phyloP scores from a whole-genome alignment of 305 asterid species.

The Fraxinus greggii region DNA sequence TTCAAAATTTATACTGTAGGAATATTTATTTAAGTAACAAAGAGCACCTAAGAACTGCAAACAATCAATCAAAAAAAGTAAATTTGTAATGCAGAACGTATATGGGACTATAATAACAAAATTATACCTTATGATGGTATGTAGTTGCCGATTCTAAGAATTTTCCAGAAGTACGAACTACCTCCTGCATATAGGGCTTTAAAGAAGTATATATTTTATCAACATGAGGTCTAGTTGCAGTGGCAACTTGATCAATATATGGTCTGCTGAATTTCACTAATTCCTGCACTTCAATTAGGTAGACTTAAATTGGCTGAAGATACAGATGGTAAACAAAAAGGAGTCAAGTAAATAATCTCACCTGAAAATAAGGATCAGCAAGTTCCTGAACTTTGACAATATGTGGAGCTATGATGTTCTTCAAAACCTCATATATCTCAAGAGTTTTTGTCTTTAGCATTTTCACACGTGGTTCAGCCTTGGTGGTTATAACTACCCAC shows the following conservation, averaged over 20 bases:
- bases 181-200: constrained; percentile 65
- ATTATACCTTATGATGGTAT: constrained; percentile 75
- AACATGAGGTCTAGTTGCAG: constrained; percentile 77
- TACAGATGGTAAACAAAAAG: constrained; percentile 3
- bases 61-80: not conserved
- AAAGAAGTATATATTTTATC: constrained; percentile 48
- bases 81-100: not conserved
- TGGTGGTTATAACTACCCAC: constrained; percentile 63
- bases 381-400: constrained; percentile 64
- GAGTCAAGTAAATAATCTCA: constrained; percentile 23
- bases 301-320: constrained; percentile 23
- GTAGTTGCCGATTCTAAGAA: constrained; percentile 66
- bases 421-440: constrained; percentile 64
- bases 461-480: constrained; percentile 68
- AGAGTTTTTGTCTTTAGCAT: constrained; percentile 49
- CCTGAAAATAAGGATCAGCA: constrained; percentile 79
- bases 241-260: constrained; percentile 72
- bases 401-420: constrained; percentile 62
- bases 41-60: not conserved
- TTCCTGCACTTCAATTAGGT: constrained; percentile 45
- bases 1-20: not conserved
- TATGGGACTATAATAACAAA: not conserved
- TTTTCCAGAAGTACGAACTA: constrained; percentile 56
- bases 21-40: not conserved
- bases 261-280: constrained; percentile 67